Evolutionary conservation across 2,329 filamentous ascomycete genomes (phyloP).

Genomic region (Aureobasidium vineae): DNA sequence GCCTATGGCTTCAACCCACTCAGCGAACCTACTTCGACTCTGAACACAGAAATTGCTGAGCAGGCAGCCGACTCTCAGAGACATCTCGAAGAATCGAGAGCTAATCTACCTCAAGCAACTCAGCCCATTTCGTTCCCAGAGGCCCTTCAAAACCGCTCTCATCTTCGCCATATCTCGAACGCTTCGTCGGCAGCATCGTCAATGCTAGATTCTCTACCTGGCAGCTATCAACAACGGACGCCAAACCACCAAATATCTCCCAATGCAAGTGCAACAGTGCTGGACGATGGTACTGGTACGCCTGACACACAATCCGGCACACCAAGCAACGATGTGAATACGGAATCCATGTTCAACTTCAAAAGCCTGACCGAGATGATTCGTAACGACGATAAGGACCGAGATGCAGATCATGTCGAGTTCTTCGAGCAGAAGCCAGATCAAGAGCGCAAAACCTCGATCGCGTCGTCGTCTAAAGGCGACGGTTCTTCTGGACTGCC

Average conservation of each 20-base stretch:
- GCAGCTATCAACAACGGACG: constrained; percentile 37
- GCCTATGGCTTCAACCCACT: constrained; percentile 44
- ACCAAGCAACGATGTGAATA: constrained; percentile 51
- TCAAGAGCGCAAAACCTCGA: neutral
- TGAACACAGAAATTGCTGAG: constrained; percentile 38
- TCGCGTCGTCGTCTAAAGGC: constrained; percentile 2
- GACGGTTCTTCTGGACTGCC: neutral
- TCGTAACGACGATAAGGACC: constrained; percentile 58
- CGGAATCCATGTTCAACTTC: constrained; percentile 89
- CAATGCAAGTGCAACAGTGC: constrained; percentile 7
- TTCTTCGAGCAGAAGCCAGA: constrained; percentile 31
- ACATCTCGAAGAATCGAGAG: constrained; percentile 49
- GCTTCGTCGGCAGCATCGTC: constrained; percentile 83
- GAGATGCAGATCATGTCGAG: constrained; percentile 44
- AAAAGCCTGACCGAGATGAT: constrained; percentile 82
- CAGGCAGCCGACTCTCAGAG: constrained; percentile 40
- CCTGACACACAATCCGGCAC: constrained; percentile 34
- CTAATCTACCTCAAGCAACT: constrained; percentile 40
- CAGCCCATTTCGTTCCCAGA: constrained; percentile 33
- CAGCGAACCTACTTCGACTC: constrained; percentile 45
- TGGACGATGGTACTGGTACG: constrained; percentile 17
- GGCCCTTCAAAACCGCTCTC: constrained; percentile 34
- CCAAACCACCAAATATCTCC: constrained; percentile 12
- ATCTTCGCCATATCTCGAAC: constrained; percentile 73
- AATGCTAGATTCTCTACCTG: constrained; percentile 62